These are phyloP conservation scores for Musa balbisiana DNA, from an alignment of 202 grass and related monocot species.

Conservation along the genomic window DNA sequence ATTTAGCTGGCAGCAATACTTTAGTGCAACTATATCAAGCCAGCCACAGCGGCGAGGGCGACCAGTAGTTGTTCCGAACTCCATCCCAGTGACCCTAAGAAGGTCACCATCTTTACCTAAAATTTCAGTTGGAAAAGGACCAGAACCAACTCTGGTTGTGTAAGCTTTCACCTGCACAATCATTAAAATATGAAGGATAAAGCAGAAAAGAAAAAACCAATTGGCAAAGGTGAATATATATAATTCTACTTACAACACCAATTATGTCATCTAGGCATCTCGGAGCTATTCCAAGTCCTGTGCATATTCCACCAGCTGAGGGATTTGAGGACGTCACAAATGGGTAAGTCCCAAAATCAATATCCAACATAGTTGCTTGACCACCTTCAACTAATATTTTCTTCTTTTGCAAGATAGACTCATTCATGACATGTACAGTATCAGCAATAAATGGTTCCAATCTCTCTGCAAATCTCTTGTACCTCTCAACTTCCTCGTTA, in stretches of 20 bases:
- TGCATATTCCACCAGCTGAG: slow-evolving; percentile 89
- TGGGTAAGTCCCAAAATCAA: slow-evolving; percentile 95
- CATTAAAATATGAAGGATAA: not conserved
- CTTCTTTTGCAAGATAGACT: slow-evolving; percentile 76
- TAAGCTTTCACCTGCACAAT: slow-evolving; percentile 83
- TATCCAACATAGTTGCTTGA: slow-evolving; percentile 95
- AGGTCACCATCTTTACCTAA: slow-evolving; percentile 59
- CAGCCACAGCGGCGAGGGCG: slow-evolving; percentile 84
- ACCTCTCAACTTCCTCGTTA: slow-evolving; percentile 71
- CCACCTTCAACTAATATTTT: slow-evolving; percentile 95
- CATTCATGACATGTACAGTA: slow-evolving; percentile 71
- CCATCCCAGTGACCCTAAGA: slow-evolving; percentile 66
- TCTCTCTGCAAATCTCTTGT: slow-evolving; percentile 58
- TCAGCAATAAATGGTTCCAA: slow-evolving; percentile 67
- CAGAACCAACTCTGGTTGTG: slow-evolving; percentile 85
- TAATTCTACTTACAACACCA: slow-evolving; percentile 55
- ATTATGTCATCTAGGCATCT: slow-evolving; percentile 74
- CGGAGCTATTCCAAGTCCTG: slow-evolving; percentile 77
- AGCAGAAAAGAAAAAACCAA: not conserved
- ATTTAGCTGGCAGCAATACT: slow-evolving; percentile 79
- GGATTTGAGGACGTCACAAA: slow-evolving; percentile 97
- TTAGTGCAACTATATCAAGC: slow-evolving; percentile 85
- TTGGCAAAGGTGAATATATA: not conserved
- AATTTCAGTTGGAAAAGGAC: slow-evolving; percentile 86
- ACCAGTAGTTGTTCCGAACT: slow-evolving; percentile 87